Evolutionary conservation across 2,329 filamentous ascomycete genomes (phyloP), one percentile per base, ranked within the genome.

Genomic region (Alternaria alternata): DNA sequence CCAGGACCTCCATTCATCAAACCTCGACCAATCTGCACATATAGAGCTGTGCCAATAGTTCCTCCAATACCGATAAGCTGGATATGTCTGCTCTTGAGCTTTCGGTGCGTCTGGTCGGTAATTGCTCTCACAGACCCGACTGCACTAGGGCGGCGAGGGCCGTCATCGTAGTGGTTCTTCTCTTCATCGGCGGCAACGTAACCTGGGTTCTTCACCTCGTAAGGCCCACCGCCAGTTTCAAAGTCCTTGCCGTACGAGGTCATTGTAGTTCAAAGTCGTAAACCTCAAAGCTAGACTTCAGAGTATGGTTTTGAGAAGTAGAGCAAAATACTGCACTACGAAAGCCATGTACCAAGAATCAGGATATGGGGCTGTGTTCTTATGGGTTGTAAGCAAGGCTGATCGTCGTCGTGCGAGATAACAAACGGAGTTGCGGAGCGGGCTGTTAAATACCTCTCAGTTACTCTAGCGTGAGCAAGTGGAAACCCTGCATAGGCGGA

Each of bases 1-100:
- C 62, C 81, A 11, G 81, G 81, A 6, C 81, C 81, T 32, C 81
- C 81, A 67, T 82, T 81, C 70, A 82, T 74, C 62, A 83, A 65
- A 22, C 81, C 80, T 48, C 72, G 73, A 28, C 81, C 81, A 54
- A 83, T 83, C 54, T 82, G 80, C 7, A 83, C 81, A 64, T 81
- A 83, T 2, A 83, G 71, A 0, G 80, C 81, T n/a, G 81, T 83
- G 26, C 81, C 81, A 63, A 83, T 83, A 0, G 81, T 83, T 38
- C 81, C 80, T 51, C 79, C 76, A 51, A 80, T 80, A 54, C 81
- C 81, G 54, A 83, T 82, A 22, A 82, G 73, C 61, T 83, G 81
- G 51, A 83, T 82, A 59, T 83, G 81, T 47, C 81, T 75, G 52
- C 81, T 79, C 64, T 80, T 80, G 53, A 83, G 73, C 65, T 78